These are phyloP conservation scores for Aspergillus eucalypticola DNA, from an alignment of 2,329 filamentous ascomycete species.

Conservation along the genomic window DNA sequence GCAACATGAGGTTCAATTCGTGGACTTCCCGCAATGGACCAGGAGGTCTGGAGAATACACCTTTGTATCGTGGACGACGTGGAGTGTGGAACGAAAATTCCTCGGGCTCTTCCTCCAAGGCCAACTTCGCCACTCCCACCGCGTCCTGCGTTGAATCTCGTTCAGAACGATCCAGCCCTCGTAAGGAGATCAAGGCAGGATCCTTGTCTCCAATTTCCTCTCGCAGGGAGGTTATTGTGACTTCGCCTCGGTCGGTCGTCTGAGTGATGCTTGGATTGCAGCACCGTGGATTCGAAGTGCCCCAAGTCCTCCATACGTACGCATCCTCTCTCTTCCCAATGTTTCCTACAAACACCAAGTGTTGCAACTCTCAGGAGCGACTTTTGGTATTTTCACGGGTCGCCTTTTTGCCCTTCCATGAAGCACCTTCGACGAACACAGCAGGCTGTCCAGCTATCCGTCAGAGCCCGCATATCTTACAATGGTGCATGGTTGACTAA, in stretches of 20 bases:
- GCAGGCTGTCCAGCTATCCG: background rate
- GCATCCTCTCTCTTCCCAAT: background rate
- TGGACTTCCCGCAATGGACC: slow-evolving; percentile 42
- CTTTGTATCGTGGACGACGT: slow-evolving; percentile 35
- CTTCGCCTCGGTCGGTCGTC: slow-evolving; percentile 37
- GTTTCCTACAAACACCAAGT: background rate
- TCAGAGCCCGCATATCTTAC: slow-evolving; percentile 3
- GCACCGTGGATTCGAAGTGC: background rate
- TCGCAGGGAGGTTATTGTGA: slow-evolving; percentile 40
- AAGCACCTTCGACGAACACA: background rate
- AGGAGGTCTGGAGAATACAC: slow-evolving; percentile 43
- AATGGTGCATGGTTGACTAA: background rate
- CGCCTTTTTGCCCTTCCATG: background rate
- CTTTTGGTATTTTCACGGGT: background rate
- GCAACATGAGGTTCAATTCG: slow-evolving; percentile 36
- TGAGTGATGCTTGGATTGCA: slow-evolving; percentile 16
- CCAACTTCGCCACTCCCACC: slow-evolving; percentile 28
- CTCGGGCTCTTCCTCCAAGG: slow-evolving; percentile 40
- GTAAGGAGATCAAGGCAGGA: slow-evolving; percentile 40
- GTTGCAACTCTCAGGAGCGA: slow-evolving; percentile 1
- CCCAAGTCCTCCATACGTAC: background rate
- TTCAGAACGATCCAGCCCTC: slow-evolving; percentile 43
- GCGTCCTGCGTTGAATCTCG: slow-evolving; percentile 32
- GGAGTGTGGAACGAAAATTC: slow-evolving; percentile 34
- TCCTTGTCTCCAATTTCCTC: slow-evolving; percentile 42